These are phyloP conservation scores for Vitis labrusca DNA, from an alignment of 164 flowering plant genomes.

Conservation along the genomic window DNA sequence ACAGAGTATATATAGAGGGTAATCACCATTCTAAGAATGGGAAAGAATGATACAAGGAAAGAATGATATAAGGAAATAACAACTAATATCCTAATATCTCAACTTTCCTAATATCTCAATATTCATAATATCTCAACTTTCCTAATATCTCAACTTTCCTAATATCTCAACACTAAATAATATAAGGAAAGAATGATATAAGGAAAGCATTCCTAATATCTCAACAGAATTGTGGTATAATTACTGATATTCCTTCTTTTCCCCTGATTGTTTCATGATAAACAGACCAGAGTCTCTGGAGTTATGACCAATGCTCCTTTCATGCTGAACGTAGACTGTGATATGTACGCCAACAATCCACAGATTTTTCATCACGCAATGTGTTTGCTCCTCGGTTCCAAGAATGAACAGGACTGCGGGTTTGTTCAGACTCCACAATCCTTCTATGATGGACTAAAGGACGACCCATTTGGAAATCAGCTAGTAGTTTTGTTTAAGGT, in stretches of 20 bases:
- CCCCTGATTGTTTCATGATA: background rate
- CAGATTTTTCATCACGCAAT: constrained; percentile 48
- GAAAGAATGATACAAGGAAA: no score
- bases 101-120: no score
- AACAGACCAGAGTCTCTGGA: constrained; percentile 64
- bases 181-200: no score
- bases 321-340: constrained; percentile 76
- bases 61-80: no score
- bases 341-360: constrained; percentile 66
- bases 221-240: no score
- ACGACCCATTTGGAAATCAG: constrained; percentile 54
- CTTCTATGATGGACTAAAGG: constrained; percentile 44
- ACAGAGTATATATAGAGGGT: no score
- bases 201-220: no score
- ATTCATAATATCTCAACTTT: no score
- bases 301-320: constrained; percentile 71
- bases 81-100: no score
- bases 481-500: constrained; percentile 21
- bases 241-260: background rate
- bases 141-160: no score
- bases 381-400: constrained; percentile 43
- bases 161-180: no score
- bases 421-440: constrained; percentile 56
- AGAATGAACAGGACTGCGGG: constrained; percentile 29
- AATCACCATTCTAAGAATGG: no score